Base-by-base conservation (phyloP, 768 basidiomycete species). In the Lepiota subincarnata region DNA sequence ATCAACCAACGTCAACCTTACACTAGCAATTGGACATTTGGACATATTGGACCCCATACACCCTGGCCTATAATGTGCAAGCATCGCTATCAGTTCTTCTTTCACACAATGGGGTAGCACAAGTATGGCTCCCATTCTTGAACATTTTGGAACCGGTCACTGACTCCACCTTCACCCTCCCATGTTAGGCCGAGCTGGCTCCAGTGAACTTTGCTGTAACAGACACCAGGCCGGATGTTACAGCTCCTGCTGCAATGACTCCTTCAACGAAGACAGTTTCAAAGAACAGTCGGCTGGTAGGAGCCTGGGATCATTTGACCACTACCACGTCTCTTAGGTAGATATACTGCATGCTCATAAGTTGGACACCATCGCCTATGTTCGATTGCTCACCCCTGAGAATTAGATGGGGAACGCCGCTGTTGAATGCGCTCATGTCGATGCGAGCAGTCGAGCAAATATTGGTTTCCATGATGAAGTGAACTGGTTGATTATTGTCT, bases 211-310 rank as follows among this genome's bases (percentile, higher is more conserved):
- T 52, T 65, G 73, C 50, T 56, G 60, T 31, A 54, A 61, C 16
- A 64, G 63, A 48, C 52, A 61, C 6, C 60, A 56, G 19, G 60
- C 67, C n/a, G 76, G 77, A 10, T 79, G 79, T 55, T 80, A 77
- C 58, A 73, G 69, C 11, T 67, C 66, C 31, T 80, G 77, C 50
- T 79, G 70, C 53, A 61, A 63, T 16, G 60, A 70, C 8, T 73
- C 72, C 2, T 78, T 78, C 60, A 67, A 78, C 58, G 73, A 74
- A 38, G 79, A 80, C 55, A 64, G 60, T 1, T 74, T 78, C 58
- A 75, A 76, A 16, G 66, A 61, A 39, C 62, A 71, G 37, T n/a
- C n/a, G n/a, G n/a, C n/a, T n/a, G n/a, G n/a, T n/a, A n/a, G n/a
- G n/a, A n/a, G n/a, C n/a, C n/a, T n/a, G n/a, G n/a, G n/a, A n/a